Base-by-base conservation (phyloP, 805 yeast genomes). In the Yarrowia sp. region DNA sequence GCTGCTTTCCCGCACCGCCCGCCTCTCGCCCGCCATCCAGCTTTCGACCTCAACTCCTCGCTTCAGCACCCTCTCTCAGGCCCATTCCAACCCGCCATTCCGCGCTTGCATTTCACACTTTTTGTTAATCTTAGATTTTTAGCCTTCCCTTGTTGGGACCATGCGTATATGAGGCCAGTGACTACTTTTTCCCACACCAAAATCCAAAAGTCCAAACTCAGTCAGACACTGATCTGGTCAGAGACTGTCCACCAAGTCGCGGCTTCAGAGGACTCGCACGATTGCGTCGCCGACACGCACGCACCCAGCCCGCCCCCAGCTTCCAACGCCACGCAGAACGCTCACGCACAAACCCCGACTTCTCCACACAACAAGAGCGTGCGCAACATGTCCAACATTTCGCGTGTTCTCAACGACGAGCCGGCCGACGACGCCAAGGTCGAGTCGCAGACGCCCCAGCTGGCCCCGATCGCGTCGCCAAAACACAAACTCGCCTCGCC, bases 341-440 rank as follows among this genome's bases (percentile, higher is more conserved):
- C 8, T 27, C 29, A 27, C 29, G n/a, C n/a, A n/a, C 29, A 27
- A 27, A 27, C 36, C 36, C n/a, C n/a, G n/a, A n/a, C n/a, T 32
- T 12, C 49, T 16, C 32, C 42, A 33, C 41, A 33, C 31, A 21
- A 18, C 16, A 44, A 35, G 5, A 9, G 16, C 13, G 38, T n/a
- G 6, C 21, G 38, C 41, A 36, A 38, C 16, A 51, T 51, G 58
- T 33, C 58, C 31, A 51, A 35, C 58, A 51, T 51, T 16, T 51
- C 58, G 42, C 58, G 58, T 51, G 58, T 51, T 16, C 58, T 51
- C 42, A 51, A 51, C 42, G 58, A 51, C 42, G 58, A 51, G 42
- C 58, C 58, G n/a, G 38, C 56, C 22, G 38, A 31, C 39, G 56
- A 33, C 12, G 39, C 56, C 31, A 51, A 33, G 58, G 42, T 24